These are phyloP conservation scores for Suillus fuscotomentosus DNA, from an alignment of 768 basidiomycete species.

Conservation along the genomic window DNA sequence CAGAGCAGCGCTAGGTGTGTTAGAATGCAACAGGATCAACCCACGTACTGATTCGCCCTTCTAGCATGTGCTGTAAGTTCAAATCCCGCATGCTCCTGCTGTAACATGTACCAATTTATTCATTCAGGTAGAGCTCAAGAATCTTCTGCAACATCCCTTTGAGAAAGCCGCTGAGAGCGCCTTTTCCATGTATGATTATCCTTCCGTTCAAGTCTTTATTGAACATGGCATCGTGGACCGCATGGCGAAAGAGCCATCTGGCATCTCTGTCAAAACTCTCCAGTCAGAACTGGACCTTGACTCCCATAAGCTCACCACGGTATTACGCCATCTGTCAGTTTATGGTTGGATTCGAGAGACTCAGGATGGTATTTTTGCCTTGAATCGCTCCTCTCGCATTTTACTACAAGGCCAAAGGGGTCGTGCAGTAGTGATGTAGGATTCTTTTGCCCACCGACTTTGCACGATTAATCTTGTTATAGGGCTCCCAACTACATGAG, in stretches of 20 bases:
- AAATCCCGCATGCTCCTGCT: neutral
- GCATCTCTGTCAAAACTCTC: conserved; percentile 14
- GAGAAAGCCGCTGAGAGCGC: conserved; percentile 3
- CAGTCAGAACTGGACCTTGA: conserved; percentile 16
- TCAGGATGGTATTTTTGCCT: conserved; percentile 15
- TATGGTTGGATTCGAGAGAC: conserved; percentile 21
- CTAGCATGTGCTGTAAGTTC: neutral
- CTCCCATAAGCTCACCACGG: conserved; percentile 10
- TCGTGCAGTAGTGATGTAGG: conserved; percentile 14
- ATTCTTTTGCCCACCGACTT: neutral
- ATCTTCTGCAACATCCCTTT: conserved; percentile 5
- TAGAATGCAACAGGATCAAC: neutral
- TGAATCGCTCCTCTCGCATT: conserved; percentile 17
- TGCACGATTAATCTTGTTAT: neutral
- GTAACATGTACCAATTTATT: neutral
- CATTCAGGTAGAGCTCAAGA: conserved; percentile 1
- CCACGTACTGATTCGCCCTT: neutral
- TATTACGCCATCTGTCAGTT: conserved; percentile 17
- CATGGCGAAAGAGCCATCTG: conserved; percentile 13
- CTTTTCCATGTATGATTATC: conserved; percentile 17
- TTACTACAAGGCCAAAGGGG: conserved; percentile 15
- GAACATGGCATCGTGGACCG: conserved; percentile 17
- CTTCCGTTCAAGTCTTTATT: conserved; percentile 14
- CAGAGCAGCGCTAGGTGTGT: neutral
- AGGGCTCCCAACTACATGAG: conserved; percentile 14